Evolutionary conservation across 2,329 filamentous ascomycete species (phyloP).

Genomic region (Trichophyton mentagrophytes): DNA sequence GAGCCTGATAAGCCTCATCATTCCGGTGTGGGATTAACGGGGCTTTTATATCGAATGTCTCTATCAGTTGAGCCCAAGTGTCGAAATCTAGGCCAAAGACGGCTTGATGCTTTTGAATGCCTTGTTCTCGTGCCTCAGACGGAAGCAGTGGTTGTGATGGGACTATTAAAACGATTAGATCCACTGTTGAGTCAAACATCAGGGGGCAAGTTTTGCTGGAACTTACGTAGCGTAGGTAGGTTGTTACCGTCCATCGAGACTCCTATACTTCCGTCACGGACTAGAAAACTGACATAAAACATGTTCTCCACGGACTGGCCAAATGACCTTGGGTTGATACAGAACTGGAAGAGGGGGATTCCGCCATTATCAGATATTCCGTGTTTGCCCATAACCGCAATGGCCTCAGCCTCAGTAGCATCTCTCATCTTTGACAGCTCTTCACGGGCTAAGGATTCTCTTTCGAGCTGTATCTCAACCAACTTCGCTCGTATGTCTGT

Average conservation of each 20-base stretch:
- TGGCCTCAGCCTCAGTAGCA: constrained; percentile 16
- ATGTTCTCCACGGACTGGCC: constrained; percentile 93
- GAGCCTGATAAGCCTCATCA: constrained; percentile 33
- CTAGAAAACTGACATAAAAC: constrained; percentile 91
- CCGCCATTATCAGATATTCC: constrained; percentile 56
- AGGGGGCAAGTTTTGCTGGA: neutral
- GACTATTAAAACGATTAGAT: constrained; percentile 20
- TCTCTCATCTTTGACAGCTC: constrained; percentile 24
- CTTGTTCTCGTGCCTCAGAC: constrained; percentile 37
- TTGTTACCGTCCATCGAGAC: constrained; percentile 61
- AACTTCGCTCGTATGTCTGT: constrained; percentile 58
- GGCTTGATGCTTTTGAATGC: constrained; percentile 63
- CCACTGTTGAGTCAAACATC: neutral
- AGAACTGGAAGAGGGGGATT: constrained; percentile 71
- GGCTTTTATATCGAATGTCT: constrained; percentile 62
- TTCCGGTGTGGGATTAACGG: constrained; percentile 74
- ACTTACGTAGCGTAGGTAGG: constrained; percentile 69
- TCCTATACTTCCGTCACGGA: constrained; percentile 68
- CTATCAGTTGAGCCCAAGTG: constrained; percentile 66
- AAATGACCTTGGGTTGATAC: constrained; percentile 80
- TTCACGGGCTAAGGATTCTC: constrained; percentile 37
- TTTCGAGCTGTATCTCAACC: constrained; percentile 28
- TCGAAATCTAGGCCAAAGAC: constrained; percentile 78
- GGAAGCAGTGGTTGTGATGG: constrained; percentile 35
- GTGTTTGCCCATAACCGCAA: constrained; percentile 36